Conservation (phyloP, 2,329 filamentous ascomycete genomes). For the Diaporthe caulivora region DNA sequence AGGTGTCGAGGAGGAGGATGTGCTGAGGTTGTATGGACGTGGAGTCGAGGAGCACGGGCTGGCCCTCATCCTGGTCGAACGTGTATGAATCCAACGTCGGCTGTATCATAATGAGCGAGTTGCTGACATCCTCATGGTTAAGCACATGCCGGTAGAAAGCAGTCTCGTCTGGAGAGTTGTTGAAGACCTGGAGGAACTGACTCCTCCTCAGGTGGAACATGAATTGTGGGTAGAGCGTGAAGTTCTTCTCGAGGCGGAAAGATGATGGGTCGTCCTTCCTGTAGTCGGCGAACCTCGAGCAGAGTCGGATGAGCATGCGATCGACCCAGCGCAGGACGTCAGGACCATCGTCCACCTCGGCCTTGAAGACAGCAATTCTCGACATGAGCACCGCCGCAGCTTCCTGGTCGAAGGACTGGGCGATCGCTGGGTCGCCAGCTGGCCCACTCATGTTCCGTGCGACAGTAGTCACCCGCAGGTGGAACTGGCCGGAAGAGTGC, state of each 20-base stretch:
- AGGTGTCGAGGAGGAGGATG: conserved; percentile 94
- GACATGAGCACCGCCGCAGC: conserved; percentile 98
- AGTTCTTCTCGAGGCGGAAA: conserved; percentile 98
- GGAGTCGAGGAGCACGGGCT: conserved; percentile 95
- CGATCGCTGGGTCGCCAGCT: conserved; percentile 92
- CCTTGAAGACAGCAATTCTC: conserved; percentile 98
- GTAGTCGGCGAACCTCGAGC: conserved; percentile 97
- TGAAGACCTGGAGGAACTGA: conserved; percentile 99
- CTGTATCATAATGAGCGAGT: conserved; percentile 98
- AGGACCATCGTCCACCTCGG: conserved; percentile 97
- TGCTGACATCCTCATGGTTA: conserved; percentile 96
- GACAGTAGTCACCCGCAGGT: conserved; percentile 94
- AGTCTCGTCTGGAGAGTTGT: conserved; percentile 98
- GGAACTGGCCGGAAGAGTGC: conserved; percentile 95
- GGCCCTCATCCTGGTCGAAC: conserved; percentile 92
- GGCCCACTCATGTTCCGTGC: conserved; percentile 92
- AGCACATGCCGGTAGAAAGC: conserved; percentile 98
- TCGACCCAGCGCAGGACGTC: conserved; percentile 99
- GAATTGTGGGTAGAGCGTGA: conserved; percentile 98
- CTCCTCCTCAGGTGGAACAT: conserved; percentile 99
- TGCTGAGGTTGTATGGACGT: conserved; percentile 96
- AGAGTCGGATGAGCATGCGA: conserved; percentile 96
- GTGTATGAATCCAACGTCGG: conserved; percentile 97
- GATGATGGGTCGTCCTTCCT: conserved; percentile 98
- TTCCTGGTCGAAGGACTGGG: conserved; percentile 98